Conservation (phyloP, 768 basidiomycete genomes). For the Lactifluus echinatus region DNA sequence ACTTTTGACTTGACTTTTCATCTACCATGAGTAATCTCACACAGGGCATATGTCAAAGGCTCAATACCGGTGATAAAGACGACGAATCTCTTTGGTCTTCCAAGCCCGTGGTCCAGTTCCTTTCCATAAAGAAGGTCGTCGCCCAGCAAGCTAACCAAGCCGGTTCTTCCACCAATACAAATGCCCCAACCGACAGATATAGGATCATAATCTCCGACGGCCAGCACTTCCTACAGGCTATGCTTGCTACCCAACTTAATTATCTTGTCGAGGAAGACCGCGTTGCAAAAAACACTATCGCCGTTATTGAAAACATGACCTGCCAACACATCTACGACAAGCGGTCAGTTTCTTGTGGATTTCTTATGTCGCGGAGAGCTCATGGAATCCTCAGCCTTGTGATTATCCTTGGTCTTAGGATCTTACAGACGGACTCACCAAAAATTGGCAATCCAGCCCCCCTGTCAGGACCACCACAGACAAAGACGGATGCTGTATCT, state of each 20-base stretch:
- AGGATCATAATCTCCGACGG: conserved; percentile 91
- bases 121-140: conserved; percentile 74
- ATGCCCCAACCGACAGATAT: conserved; percentile 39
- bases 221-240: conserved; percentile 75
- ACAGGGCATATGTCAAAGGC: conserved; percentile 16
- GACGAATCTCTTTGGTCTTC: conserved; percentile 23
- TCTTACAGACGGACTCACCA: conserved; percentile 43
- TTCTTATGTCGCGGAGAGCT: conserved; percentile 4
- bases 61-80: conserved; percentile 13
- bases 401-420: conserved; percentile 63
- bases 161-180: conserved; percentile 16
- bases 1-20: conserved; percentile 2
- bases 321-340: conserved; percentile 80
- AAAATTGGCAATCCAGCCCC: conserved; percentile 64
- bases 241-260: conserved; percentile 93
- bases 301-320: conserved; percentile 65
- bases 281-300: conserved; percentile 59
- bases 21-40: conserved; percentile 1
- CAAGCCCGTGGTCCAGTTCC: conserved; percentile 59
- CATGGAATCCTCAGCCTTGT: conserved; percentile 47
- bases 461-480: conserved; percentile 22
- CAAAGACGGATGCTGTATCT: conserved; percentile 22
- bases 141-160: conserved; percentile 23
- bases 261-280: conserved; percentile 52
- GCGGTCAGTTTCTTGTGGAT: conserved; percentile 43